Evolutionary conservation across 192 early-diverging fungal genomes (phyloP).

Genomic region (Podila minutissima): DNA sequence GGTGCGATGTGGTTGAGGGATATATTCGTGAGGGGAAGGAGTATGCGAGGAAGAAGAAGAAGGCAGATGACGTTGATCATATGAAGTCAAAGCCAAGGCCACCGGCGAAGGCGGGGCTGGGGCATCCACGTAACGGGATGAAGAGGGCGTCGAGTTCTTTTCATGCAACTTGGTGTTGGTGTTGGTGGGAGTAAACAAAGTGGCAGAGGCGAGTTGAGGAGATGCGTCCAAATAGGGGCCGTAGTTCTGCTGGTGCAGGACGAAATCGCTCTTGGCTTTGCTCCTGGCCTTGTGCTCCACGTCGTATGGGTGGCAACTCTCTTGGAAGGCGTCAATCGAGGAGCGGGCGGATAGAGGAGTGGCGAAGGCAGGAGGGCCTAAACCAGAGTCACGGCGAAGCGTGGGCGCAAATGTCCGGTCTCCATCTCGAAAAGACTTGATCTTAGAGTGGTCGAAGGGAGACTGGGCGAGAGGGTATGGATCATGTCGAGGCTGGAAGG

Average conservation of each 20-base stretch:
- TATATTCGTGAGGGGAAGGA: not conserved
- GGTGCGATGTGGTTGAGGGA: not conserved
- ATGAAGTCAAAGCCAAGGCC: not conserved
- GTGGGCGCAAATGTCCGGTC: not conserved
- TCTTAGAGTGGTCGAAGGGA: not conserved
- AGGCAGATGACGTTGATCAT: too few relatives aligned
- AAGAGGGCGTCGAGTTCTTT: too few relatives aligned
- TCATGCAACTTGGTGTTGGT: not conserved
- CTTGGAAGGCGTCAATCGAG: constrained; percentile 20
- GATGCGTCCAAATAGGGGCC: constrained; percentile 43
- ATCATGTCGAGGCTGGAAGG: too few relatives aligned
- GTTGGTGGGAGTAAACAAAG: constrained; percentile 10
- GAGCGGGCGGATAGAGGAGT: constrained; percentile 5
- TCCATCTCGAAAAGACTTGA: not conserved
- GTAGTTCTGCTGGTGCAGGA: constrained; percentile 49
- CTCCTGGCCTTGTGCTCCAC: constrained; percentile 1
- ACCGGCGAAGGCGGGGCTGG: not conserved
- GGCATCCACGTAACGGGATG: not conserved
- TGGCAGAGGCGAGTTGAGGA: constrained; percentile 15
- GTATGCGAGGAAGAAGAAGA: not conserved
- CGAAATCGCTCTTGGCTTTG: constrained; percentile 36
- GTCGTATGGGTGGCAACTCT: constrained; percentile 19
- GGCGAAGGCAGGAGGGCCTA: not conserved
- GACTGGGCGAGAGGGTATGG: too few relatives aligned
- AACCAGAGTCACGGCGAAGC: not conserved